These are phyloP conservation scores for Dactylis glomerata DNA, from an alignment of 176 grass and related monocot genomes.

Conservation along the genomic window DNA sequence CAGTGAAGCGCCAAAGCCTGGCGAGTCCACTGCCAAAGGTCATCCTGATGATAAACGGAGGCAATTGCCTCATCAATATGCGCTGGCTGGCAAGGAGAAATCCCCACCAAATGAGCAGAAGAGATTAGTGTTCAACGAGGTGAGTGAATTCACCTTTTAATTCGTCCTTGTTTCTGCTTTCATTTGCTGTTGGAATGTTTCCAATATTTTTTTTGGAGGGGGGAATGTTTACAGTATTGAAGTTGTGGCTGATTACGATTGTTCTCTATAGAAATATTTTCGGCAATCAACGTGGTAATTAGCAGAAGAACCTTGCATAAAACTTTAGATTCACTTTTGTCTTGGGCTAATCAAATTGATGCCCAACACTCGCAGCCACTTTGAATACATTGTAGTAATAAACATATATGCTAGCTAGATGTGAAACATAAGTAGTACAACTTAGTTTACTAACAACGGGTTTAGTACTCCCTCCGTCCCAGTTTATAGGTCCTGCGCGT, in stretches of 20 bases:
- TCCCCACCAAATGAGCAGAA: not conserved
- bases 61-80: not conserved
- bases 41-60: not conserved
- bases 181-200: not conserved
- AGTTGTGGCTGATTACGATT: not conserved
- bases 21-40: not conserved
- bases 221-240: too few relatives aligned
- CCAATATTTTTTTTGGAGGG: too few relatives aligned
- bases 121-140: not conserved
- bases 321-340: not conserved
- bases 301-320: not conserved
- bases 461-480: too few relatives aligned
- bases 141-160: not conserved
- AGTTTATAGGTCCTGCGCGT: too few relatives aligned
- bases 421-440: not conserved
- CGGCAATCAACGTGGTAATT: not conserved
- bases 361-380: not conserved
- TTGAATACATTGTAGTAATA: not conserved
- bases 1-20: not conserved
- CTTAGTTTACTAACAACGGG: not conserved
- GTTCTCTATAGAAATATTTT: not conserved
- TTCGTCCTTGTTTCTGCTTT: not conserved
- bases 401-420: not conserved
- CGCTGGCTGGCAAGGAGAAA: not conserved
- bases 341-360: not conserved